These are phyloP conservation scores for Lolium rigidum DNA, from an alignment of 176 grass and related monocot genomes.

Conservation along the genomic window DNA sequence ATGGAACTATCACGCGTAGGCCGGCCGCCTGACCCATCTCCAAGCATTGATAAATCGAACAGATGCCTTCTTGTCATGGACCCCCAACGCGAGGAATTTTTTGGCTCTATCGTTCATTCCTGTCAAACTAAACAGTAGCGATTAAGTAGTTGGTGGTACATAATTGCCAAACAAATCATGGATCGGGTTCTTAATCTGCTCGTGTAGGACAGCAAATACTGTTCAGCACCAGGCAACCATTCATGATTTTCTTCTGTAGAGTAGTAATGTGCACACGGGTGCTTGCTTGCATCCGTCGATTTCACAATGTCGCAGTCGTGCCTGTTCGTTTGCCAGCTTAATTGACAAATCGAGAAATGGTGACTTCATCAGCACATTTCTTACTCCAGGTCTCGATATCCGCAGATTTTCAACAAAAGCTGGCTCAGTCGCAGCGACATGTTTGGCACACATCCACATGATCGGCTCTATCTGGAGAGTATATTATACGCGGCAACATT, in stretches of 20 bases:
- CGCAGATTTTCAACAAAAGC: not conserved
- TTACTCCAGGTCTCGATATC: not conserved
- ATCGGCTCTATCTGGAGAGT: too few relatives aligned
- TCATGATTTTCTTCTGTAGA: slow-evolving; percentile 9
- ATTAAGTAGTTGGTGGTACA: not conserved
- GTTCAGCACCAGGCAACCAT: not conserved
- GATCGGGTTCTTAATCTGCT: not conserved
- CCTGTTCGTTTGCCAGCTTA: slow-evolving; percentile 20
- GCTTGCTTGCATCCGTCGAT: slow-evolving; percentile 1
- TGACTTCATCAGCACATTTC: not conserved
- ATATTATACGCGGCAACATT: too few relatives aligned
- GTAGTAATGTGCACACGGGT: not conserved
- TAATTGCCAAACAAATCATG: slow-evolving; percentile 6
- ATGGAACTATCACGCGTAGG: not conserved
- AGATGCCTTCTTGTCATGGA: slow-evolving; percentile 34
- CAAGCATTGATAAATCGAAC: slow-evolving; percentile 22
- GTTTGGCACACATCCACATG: not conserved
- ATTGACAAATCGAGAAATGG: not conserved
- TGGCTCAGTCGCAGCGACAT: not conserved
- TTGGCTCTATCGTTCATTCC: slow-evolving; percentile 13
- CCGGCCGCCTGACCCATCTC: slow-evolving; percentile 18
- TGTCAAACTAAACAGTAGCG: not conserved
- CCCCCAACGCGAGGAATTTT: slow-evolving; percentile 2
- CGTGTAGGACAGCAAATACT: not conserved
- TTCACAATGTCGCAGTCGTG: slow-evolving; percentile 11